Percentiles rank a stretch among this genome's conserved stretches.
Evolutionary conservation across 441 rosid species (phyloP).

Genomic region (Erodium trifolium): DNA sequence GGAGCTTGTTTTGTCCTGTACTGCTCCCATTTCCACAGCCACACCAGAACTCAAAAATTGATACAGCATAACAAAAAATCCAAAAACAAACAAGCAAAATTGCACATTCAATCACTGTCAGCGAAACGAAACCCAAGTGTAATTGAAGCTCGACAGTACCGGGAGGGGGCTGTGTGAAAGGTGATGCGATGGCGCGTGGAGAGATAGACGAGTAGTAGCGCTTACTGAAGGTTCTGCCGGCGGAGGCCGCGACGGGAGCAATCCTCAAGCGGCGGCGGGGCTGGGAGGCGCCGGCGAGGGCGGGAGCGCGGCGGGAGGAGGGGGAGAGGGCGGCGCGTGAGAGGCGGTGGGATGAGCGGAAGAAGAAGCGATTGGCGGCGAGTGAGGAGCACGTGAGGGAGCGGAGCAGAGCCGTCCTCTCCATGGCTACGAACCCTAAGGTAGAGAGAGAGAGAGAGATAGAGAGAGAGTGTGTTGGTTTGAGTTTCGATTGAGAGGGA

Average conservation of each 20-base stretch:
- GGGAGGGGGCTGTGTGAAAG: slow-evolving; percentile 37
- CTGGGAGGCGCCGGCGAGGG: slow-evolving; percentile 25
- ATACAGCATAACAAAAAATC: background rate
- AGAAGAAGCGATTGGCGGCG: slow-evolving; percentile 36
- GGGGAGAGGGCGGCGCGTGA: slow-evolving; percentile 28
- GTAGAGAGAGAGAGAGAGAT: too few relatives aligned
- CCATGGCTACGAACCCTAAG: slow-evolving; percentile 36
- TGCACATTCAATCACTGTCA: background rate
- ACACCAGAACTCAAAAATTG: background rate
- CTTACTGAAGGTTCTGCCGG: slow-evolving; percentile 22
- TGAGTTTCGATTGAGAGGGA: too few relatives aligned
- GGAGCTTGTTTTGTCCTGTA: background rate
- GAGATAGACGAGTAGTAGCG: slow-evolving; percentile 41
- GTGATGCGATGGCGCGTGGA: slow-evolving; percentile 49
- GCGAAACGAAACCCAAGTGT: background rate
- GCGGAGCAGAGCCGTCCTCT: slow-evolving; percentile 50
- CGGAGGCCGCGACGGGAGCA: slow-evolving; percentile 14
- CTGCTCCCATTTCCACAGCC: background rate
- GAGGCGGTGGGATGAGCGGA: slow-evolving; percentile 38
- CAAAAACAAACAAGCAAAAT: background rate
- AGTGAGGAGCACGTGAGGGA: slow-evolving; percentile 19
- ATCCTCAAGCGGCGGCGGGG: slow-evolving; percentile 28
- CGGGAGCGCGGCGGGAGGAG: slow-evolving; percentile 22
- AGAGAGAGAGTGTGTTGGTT: background rate
- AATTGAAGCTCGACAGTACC: slow-evolving; percentile 25